phyloP scores from a whole-genome alignment of 1,284 basidiomycete species.

The Pascua sp. region DNA sequence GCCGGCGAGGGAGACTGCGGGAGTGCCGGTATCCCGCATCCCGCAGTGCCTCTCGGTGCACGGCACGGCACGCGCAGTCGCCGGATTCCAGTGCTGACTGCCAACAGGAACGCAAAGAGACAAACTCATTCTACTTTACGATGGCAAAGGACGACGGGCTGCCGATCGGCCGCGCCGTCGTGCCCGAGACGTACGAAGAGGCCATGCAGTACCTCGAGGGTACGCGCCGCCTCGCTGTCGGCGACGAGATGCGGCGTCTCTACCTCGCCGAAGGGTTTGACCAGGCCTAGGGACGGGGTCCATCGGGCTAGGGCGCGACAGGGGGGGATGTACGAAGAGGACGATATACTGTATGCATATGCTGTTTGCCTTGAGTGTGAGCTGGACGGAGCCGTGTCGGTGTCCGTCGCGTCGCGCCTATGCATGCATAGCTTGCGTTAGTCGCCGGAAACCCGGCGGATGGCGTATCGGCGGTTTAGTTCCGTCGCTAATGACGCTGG shows the following conservation, averaged over 20 bases:
- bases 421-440: too few species aligned
- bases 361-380: too few species aligned
- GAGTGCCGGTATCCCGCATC: too few species aligned
- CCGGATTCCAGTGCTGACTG: too few species aligned
- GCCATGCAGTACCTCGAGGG: constrained; percentile 80
- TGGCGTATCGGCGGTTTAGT: too few species aligned
- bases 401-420: too few species aligned
- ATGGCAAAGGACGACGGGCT: constrained; percentile 44
- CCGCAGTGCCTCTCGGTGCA: too few species aligned
- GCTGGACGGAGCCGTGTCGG: too few species aligned
- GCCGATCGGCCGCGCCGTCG: constrained; percentile 57
- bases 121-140: constrained; percentile 53
- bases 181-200: constrained; percentile 60
- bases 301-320: background rate
- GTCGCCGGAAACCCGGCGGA: too few species aligned
- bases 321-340: background rate
- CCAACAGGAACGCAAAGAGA: constrained; percentile 38
- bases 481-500: too few species aligned
- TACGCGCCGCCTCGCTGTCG: constrained; percentile 54
- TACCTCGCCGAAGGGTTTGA: constrained; percentile 24
- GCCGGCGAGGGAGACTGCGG: too few species aligned
- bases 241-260: constrained; percentile 45
- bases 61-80: too few species aligned
- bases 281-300: background rate
- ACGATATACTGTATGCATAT: background rate